Evolutionary conservation across 2,329 filamentous ascomycete species (phyloP).

Genomic region (Hawksworthiomyces lignivorus): DNA sequence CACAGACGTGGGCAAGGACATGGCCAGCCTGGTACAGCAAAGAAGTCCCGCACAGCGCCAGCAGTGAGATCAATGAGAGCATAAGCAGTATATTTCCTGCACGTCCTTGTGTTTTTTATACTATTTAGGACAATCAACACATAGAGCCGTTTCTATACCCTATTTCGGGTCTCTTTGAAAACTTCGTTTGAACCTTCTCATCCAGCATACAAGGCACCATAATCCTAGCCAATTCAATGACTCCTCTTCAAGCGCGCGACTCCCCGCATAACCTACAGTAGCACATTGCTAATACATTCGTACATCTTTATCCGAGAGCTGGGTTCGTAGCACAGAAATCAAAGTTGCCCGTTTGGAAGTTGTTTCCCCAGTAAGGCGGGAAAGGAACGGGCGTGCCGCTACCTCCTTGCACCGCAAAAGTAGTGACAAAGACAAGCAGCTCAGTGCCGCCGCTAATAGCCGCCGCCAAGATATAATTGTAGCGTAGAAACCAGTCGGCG

Average conservation of each 20-base stretch:
- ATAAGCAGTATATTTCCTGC: no score
- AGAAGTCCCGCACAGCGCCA: conserved; percentile 15
- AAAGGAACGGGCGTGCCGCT: conserved; percentile 27
- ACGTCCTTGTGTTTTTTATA: not conserved
- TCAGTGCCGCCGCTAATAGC: conserved; percentile 31
- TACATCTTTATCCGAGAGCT: not conserved
- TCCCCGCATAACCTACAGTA: no score
- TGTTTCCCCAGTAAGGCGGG: conserved; percentile 17
- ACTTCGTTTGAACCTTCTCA: no score
- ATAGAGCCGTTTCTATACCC: no score
- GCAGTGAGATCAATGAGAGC: no score
- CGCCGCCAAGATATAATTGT: conserved; percentile 31
- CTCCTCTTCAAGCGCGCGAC: no score
- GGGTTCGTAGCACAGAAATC: conserved; percentile 11
- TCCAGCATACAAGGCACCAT: no score
- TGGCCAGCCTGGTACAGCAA: conserved; percentile 26
- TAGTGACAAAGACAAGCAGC: conserved; percentile 18
- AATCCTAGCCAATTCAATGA: no score
- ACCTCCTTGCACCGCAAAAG: conserved; percentile 35
- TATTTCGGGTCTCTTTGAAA: no score
- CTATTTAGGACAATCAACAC: not conserved
- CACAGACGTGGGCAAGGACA: conserved; percentile 22
- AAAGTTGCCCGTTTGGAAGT: conserved; percentile 10
- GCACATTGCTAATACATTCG: no score
- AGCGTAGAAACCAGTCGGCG: conserved; percentile 30